Conservation (phyloP, 257 asterid genomes). For the Avicennia marina region DNA sequence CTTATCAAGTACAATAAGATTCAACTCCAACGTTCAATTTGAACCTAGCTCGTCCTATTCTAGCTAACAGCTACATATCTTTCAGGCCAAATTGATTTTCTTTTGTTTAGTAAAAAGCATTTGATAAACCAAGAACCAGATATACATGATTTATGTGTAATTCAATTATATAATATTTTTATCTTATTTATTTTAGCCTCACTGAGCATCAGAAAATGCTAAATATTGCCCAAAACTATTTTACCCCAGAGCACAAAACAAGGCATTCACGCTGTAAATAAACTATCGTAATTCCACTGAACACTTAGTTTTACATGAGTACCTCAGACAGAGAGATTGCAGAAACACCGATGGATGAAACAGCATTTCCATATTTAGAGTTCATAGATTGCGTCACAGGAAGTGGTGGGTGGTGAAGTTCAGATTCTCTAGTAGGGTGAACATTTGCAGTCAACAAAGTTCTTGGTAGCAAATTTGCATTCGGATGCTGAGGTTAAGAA, state of each 20-base stretch:
- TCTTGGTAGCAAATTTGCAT: slow-evolving; percentile 63
- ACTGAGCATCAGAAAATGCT: too few species aligned
- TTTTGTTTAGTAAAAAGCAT: too few species aligned
- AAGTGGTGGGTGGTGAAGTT: slow-evolving; percentile 71
- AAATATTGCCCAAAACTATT: too few species aligned
- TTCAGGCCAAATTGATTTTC: neutral
- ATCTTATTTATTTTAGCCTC: too few species aligned
- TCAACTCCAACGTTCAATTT: too few species aligned
- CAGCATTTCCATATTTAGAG: slow-evolving; percentile 50
- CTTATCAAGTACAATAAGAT: neutral
- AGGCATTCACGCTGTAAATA: too few species aligned
- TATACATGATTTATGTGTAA: neutral
- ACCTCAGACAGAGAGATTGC: slow-evolving; percentile 89
- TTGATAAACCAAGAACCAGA: neutral
- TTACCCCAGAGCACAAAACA: too few species aligned
- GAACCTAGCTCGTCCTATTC: neutral
- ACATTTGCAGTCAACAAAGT: slow-evolving; percentile 50
- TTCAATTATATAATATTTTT: too few species aligned
- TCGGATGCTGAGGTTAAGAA: slow-evolving; percentile 41
- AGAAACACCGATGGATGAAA: slow-evolving; percentile 42
- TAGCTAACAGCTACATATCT: neutral
- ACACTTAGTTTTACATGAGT: slow-evolving; percentile 5
- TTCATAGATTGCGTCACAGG: slow-evolving; percentile 58
- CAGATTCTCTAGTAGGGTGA: slow-evolving; percentile 68
- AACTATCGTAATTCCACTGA: too few species aligned